These are phyloP conservation scores for Colletotrichum spaethianum DNA, from an alignment of 2,329 filamentous ascomycete species.

Conservation along the genomic window DNA sequence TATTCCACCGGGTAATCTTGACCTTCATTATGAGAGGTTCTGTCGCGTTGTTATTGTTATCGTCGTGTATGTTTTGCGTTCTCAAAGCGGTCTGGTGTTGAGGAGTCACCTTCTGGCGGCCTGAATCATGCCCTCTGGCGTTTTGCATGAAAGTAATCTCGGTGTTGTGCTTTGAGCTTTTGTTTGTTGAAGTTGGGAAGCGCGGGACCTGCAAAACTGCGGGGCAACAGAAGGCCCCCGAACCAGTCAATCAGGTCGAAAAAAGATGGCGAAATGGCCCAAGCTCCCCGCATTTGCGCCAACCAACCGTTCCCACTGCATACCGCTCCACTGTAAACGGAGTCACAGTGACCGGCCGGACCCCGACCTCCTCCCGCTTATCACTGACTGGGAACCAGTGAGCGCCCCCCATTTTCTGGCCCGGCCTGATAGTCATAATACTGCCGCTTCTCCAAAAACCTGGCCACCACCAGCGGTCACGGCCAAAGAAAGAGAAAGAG, in stretches of 20 bases:
- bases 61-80: neutral
- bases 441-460: slow-evolving; percentile 26
- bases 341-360: slow-evolving; percentile 35
- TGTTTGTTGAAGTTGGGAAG: slow-evolving; percentile 37
- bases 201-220: slow-evolving; percentile 6
- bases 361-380: slow-evolving; percentile 39
- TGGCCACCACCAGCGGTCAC: slow-evolving; percentile 21
- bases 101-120: neutral
- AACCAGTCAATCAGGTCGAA: slow-evolving; percentile 32
- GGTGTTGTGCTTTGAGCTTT: slow-evolving; percentile 12
- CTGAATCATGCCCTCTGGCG: neutral
- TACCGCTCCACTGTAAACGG: slow-evolving; percentile 15
- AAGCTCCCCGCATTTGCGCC: slow-evolving; percentile 45
- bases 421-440: slow-evolving; percentile 15
- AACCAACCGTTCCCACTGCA: slow-evolving; percentile 23
- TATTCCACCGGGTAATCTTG: slow-evolving; percentile 92
- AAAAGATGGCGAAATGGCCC: slow-evolving; percentile 42
- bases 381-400: slow-evolving; percentile 26
- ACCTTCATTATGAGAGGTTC: slow-evolving; percentile 81
- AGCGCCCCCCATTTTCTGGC: slow-evolving; percentile 10
- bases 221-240: slow-evolving; percentile 1
- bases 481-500: neutral
- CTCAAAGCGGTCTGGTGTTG: neutral
- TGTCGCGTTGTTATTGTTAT: neutral
- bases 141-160: slow-evolving; percentile 15